Base-by-base conservation (phyloP, 257 asterid genomes). In the Knoxia roxburghii region DNA sequence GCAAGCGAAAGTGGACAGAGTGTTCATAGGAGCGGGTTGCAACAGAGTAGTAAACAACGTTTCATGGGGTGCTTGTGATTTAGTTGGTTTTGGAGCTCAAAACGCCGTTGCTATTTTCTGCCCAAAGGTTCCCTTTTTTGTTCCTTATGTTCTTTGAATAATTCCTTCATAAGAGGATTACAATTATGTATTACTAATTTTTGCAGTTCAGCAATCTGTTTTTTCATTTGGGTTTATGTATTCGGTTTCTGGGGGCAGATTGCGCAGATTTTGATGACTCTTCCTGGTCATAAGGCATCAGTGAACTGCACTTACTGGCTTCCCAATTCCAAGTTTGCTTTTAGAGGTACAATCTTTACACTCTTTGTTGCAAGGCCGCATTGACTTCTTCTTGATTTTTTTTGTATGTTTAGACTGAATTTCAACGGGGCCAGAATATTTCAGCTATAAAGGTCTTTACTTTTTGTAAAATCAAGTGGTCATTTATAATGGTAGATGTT, bases 291-390 rank as follows among this genome's bases (percentile, higher is more conserved):
- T 74, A 88, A 82, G 65, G 95, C 97, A 46, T 72, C 68, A 70
- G 99, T 93, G 13, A 90, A 93, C 68, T 90, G 96, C 78, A 90
- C 97, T 13, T 89, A 86, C 46, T 93, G 97, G 99, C 79, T 90
- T 78, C 97, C 99, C 35, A 88, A 75, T 82, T 82, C 81, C 81
- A 93, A 93, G 82, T 93, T 83, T 79, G 86, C 90, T 12, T 84
- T 81, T 61, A 85, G 79, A 93, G 97, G 99, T 90, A 61, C 57
- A 20, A 12, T 78, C 65, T 74, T 79, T 59, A 26, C 14, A 35
- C 37, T 51, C 3, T 51, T 1, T 61, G 6, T 21, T 14, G n/a
- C 26, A 37, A 51, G 33, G 49, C 29, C 48, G 59, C 59, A 52
- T 33, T 43, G 32, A 12, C 17, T 50, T 30, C 33, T n/a, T 39